Percentiles rank a stretch among this genome's conserved stretches.
Evolutionary conservation across 1,284 basidiomycete species (phyloP).

Genomic region (Ganoderma boninense): DNA sequence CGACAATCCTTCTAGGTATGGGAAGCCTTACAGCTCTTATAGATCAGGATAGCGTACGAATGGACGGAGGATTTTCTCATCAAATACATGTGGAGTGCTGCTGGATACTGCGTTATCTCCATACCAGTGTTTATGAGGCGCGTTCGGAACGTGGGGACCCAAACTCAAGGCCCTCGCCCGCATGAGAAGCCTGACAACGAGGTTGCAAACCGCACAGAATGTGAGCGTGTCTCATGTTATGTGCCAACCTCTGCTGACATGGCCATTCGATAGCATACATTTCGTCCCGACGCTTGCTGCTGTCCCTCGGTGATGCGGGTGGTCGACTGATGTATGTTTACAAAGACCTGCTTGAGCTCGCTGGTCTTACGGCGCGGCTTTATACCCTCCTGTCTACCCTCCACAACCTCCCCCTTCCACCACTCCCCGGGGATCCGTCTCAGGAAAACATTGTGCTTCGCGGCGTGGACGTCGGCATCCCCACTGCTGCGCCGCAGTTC

Average conservation of each 20-base stretch:
- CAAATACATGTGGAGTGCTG: constrained; percentile 94
- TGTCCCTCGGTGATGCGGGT: constrained; percentile 95
- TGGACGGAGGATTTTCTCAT: constrained; percentile 96
- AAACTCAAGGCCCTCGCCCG: constrained; percentile 35
- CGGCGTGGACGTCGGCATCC: constrained; percentile 78
- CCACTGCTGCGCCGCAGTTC: constrained; percentile 56
- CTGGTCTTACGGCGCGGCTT: constrained; percentile 90
- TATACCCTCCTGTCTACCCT: constrained; percentile 90
- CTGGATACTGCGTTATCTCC: constrained; percentile 89
- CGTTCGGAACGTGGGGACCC: constrained; percentile 54
- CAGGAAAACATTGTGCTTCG: constrained; percentile 54
- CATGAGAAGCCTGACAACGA: constrained; percentile 32
- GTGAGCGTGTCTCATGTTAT: constrained; percentile 47
- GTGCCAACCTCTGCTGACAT: not conserved
- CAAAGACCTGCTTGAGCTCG: constrained; percentile 92
- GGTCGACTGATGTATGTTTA: constrained; percentile 93
- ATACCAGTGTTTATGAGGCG: constrained; percentile 83
- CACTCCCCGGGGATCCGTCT: constrained; percentile 50
- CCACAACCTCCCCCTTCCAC: constrained; percentile 66
- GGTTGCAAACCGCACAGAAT: constrained; percentile 46
- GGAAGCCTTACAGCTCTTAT: not conserved
- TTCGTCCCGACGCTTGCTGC: constrained; percentile 90
- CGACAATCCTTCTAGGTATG: not conserved
- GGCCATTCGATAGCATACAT: constrained; percentile 79
- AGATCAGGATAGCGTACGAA: constrained; percentile 86